Evolutionary conservation across 441 rosid species (phyloP), one percentile per base, ranked within the genome.

Genomic region (Sinapis alba): DNA sequence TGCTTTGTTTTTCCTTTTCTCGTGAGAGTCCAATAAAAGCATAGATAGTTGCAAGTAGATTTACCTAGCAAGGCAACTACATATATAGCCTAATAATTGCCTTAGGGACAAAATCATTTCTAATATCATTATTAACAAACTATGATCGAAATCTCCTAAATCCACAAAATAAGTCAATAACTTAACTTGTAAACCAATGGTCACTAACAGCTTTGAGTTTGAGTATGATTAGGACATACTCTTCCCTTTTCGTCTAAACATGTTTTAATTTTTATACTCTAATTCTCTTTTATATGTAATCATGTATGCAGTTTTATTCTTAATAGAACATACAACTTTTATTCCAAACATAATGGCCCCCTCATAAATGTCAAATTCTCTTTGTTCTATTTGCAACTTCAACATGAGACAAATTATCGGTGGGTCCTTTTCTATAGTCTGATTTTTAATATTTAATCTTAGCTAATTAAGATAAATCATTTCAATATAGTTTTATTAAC

Each of bases 141-240:
- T 54, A 78, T 78, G 74, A 78, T 73, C 36, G 43, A 50, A 71
- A 9, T 18, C 38, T 30, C 69, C 58, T 50, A 77, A 77, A 63
- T 69, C 43, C 34, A 1, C 59, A 57, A 72, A 9, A 32, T 61
- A 77, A 78, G 74, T 78, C 81, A 73, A 73, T 78, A 73, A 78
- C 81, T 78, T 78, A 78, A 68, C 81, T 78, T 78, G 75, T 68
- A 78, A 50, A 73, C 75, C 81, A 78, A 78, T 73, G 36, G 71
- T 56, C 68, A 78, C 78, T 62, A 78, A 73, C 75, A 41, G 71
- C 78, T 77, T 78, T 56, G 81, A 50, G 80, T 72, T 71, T 77
- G 80, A 78, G 81, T 73, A 73, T 62, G 81, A 73, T 78, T 67
- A 78, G 78, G 78, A 68, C 70, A 51, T 72, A 78, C 81, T 73